Evolutionary conservation across 805 yeast species (phyloP).

Genomic region (Wickerhamomyces bisporus): DNA sequence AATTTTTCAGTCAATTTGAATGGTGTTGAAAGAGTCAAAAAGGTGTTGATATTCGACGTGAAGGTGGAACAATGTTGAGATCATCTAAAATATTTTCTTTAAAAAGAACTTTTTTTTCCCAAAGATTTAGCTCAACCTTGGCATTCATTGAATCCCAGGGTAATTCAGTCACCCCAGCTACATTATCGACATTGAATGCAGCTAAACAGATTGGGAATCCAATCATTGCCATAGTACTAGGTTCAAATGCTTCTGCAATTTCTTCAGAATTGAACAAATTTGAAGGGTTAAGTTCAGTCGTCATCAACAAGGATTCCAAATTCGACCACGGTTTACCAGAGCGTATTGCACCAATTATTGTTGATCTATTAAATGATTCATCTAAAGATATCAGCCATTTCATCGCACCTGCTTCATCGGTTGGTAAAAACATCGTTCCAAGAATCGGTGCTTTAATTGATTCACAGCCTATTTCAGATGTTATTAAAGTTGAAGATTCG

Average conservation of each 20-base stretch:
- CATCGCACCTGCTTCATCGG: conserved; percentile 76
- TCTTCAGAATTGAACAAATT: conserved; percentile 52
- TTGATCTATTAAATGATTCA: conserved; percentile 28
- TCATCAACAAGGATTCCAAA: conserved; percentile 51
- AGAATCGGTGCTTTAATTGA: conserved; percentile 82
- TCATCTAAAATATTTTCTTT: not conserved
- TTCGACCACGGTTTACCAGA: conserved; percentile 78
- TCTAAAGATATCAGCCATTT: conserved; percentile 55
- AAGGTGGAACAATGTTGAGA: conserved; percentile 10
- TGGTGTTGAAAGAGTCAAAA: no score
- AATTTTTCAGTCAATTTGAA: not conserved
- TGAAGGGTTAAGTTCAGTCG: conserved; percentile 34
- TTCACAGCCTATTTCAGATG: conserved; percentile 83
- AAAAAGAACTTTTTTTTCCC: conserved; percentile 3
- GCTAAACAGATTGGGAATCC: conserved; percentile 74
- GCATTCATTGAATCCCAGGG: conserved; percentile 64
- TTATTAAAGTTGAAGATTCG: conserved; percentile 58
- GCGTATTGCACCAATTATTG: conserved; percentile 65
- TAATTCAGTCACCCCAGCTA: conserved; percentile 54
- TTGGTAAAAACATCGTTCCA: conserved; percentile 84
- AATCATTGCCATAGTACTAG: conserved; percentile 72
- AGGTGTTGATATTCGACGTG: not conserved
- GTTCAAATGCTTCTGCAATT: conserved; percentile 46
- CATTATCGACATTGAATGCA: conserved; percentile 71
- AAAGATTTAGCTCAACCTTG: conserved; percentile 61